Percentiles rank a stretch among this genome's conserved stretches.
These are phyloP conservation scores for Podospora appendiculata DNA, from an alignment of 495 filamentous ascomycete species.

Conservation along the genomic window DNA sequence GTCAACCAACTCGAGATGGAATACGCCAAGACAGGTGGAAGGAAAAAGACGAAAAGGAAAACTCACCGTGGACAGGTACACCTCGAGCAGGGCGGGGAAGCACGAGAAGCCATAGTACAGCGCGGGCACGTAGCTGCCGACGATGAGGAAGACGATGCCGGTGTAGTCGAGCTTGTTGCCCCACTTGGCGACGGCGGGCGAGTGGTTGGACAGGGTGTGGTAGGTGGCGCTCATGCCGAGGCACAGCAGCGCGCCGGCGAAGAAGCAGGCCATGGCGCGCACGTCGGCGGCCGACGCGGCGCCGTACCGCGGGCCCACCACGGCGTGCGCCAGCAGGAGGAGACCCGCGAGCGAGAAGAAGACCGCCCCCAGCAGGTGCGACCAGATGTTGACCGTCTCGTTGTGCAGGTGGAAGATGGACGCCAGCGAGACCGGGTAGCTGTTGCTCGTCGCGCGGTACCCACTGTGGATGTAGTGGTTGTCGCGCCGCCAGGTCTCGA, in stretches of 20 bases:
- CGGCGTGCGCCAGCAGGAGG: conserved; percentile 16
- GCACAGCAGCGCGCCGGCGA: conserved; percentile 65
- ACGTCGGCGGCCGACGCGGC: conserved; percentile 58
- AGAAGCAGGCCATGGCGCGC: conserved; percentile 69
- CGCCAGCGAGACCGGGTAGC: conserved; percentile 24
- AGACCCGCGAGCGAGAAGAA: conserved; percentile 31
- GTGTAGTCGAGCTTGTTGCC: conserved; percentile 73
- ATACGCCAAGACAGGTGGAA: neutral
- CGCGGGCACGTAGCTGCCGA: conserved; percentile 78
- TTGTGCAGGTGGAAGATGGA: conserved; percentile 53
- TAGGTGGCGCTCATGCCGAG: conserved; percentile 79
- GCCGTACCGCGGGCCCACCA: conserved; percentile 58
- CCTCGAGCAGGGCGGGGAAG: conserved; percentile 47
- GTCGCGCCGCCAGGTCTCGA: conserved; percentile 37
- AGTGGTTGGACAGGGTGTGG: conserved; percentile 38
- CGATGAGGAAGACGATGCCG: conserved; percentile 83
- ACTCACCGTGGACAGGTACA: conserved; percentile 69
- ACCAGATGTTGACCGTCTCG: conserved; percentile 92
- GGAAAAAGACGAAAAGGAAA: neutral
- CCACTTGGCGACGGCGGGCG: conserved; percentile 31
- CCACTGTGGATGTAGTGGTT: conserved; percentile 35
- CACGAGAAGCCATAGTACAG: conserved; percentile 84
- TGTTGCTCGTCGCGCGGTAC: conserved; percentile 34
- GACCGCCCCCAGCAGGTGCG: conserved; percentile 65
- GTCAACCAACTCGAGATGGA: neutral